A percentile compares a stretch with the other conserved stretches of the same genome.
Evolutionary conservation across 176 grass and related monocot genomes (phyloP).

Genomic region (Rhynchospora tenuis): DNA sequence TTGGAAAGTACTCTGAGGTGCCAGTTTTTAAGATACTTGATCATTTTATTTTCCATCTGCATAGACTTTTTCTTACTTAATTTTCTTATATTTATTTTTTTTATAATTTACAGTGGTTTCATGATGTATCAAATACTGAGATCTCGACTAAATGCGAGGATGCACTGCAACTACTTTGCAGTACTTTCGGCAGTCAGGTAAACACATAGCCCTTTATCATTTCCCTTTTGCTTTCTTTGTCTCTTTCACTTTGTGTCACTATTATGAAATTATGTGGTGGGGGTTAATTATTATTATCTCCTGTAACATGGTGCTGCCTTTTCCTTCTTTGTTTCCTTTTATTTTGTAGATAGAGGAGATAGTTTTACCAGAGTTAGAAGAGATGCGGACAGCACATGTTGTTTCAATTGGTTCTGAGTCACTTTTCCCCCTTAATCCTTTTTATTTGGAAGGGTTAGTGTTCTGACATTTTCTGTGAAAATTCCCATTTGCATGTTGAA

Average conservation of each 20-base stretch:
- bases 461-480: conserved; percentile 13
- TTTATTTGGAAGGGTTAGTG: conserved; percentile 61
- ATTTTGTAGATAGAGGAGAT: conserved; percentile 85
- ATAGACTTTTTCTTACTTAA: neutral
- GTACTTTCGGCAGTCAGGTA: conserved; percentile 64
- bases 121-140: conserved; percentile 75
- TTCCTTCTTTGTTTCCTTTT: neutral
- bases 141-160: conserved; percentile 90
- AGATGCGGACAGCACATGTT: conserved; percentile 87
- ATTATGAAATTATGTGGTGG: neutral
- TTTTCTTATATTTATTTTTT: neutral
- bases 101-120: conserved; percentile 83
- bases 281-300: neutral
- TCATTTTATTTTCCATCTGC: conserved; percentile 6
- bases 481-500: neutral
- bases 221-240: neutral
- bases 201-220: neutral
- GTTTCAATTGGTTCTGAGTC: conserved; percentile 93
- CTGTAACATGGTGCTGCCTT: conserved; percentile 30
- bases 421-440: conserved; percentile 59
- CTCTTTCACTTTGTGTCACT: neutral
- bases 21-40: neutral
- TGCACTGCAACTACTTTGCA: conserved; percentile 68
- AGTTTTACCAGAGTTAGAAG: conserved; percentile 92
- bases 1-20: conserved; percentile 97